Evolutionary conservation across 768 basidiomycete species (phyloP).

Genomic region (Pulveroboletus ravenelii): DNA sequence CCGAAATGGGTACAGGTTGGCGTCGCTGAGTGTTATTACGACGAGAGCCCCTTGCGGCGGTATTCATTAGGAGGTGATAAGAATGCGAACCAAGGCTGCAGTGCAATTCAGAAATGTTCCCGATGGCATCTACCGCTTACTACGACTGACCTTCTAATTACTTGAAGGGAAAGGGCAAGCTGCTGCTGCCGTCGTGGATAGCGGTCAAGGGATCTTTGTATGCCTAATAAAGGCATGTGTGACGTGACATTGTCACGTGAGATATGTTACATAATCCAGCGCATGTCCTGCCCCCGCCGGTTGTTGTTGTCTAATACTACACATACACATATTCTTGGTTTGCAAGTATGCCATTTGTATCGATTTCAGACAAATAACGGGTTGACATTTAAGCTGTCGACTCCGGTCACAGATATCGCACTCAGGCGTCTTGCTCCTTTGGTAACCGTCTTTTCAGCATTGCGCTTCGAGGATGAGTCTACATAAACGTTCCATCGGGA

Average conservation of each 20-base stretch:
- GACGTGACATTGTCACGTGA: constrained; percentile 13
- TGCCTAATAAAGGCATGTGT: constrained; percentile 10
- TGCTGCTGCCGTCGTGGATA: constrained; percentile 9
- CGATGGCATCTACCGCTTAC: neutral
- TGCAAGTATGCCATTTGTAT: neutral
- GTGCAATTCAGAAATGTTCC: neutral
- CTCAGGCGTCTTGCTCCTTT: neutral
- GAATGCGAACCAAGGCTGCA: neutral
- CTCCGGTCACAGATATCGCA: neutral
- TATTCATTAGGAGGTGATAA: constrained; percentile 18
- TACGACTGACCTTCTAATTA: constrained; percentile 6
- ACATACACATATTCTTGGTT: neutral
- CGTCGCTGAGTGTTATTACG: constrained; percentile 26
- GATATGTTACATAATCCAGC: too few relatives aligned
- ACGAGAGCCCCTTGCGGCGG: constrained; percentile 21
- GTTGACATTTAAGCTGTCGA: neutral
- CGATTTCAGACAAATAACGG: too few relatives aligned
- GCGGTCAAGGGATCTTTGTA: constrained; percentile 3
- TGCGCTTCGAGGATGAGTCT: neutral
- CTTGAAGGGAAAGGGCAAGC: neutral
- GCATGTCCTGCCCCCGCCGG: too few relatives aligned
- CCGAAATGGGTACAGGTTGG: constrained; percentile 11
- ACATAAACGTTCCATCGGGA: neutral
- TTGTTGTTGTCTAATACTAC: too few relatives aligned
- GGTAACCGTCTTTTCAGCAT: neutral